These are phyloP conservation scores for Trichosporon faecale DNA, from an alignment of 1,284 basidiomycete genomes.

Conservation along the genomic window DNA sequence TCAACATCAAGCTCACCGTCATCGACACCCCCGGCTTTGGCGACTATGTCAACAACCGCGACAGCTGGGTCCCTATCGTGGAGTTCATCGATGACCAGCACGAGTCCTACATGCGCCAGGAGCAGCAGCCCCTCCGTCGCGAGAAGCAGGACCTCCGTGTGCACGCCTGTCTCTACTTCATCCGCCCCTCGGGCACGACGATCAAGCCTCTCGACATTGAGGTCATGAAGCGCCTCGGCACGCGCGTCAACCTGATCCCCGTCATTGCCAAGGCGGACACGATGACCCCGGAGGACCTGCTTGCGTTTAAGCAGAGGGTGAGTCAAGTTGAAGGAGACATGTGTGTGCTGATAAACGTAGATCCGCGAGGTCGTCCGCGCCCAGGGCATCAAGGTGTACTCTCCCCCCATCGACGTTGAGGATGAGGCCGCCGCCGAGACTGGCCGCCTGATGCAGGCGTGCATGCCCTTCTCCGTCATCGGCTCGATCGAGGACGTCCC, in stretches of 20 bases:
- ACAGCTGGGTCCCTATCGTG: constrained; percentile 96
- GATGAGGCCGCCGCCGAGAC: constrained; percentile 86
- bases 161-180: constrained; percentile 97
- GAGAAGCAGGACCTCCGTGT: constrained; percentile 95
- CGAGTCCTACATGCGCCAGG: constrained; percentile 98
- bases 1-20: constrained; percentile 98
- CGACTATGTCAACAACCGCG: constrained; percentile 99
- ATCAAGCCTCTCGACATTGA: constrained; percentile 98
- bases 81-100: constrained; percentile 99
- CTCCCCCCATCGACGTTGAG: constrained; percentile 86
- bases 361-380: constrained; percentile 86
- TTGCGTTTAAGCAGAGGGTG: constrained; percentile 88
- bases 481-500: constrained; percentile 93
- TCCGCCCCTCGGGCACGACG: constrained; percentile 94
- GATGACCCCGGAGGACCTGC: constrained; percentile 86
- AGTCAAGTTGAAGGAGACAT: constrained; percentile 38
- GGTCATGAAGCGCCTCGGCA: constrained; percentile 96
- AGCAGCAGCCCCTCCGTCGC: constrained; percentile 90
- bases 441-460: constrained; percentile 74
- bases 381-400: constrained; percentile 93
- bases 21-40: constrained; percentile 99
- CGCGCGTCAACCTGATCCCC: constrained; percentile 95
- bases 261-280: constrained; percentile 97
- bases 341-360: constrained; percentile 50
- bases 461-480: constrained; percentile 98